Base-by-base conservation (phyloP, 345 rosid genomes). In the Eucalyptus victrix region DNA sequence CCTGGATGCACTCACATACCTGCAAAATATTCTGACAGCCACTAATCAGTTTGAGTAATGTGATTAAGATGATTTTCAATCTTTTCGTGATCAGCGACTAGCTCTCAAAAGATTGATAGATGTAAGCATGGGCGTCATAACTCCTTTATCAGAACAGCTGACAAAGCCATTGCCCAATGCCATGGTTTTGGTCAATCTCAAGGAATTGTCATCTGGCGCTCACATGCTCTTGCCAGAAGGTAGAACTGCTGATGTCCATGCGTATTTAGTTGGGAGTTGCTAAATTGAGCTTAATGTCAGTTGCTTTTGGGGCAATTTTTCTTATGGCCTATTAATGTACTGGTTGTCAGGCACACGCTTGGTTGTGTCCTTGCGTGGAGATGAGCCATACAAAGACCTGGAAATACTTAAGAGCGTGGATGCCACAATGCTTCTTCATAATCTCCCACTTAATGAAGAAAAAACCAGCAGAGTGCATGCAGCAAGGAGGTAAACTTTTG, bases 201-300 rank as follows among this genome's bases (percentile, higher is more conserved):
- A 96, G 93, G 99, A 98, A 91, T 90, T 97, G 90, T 91, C 97
- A 89, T 94, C 96, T 49, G 97, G 99, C 67, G 99, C 97, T 92
- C 92, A 94, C 95, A 98, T 96, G 94, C 99, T 98, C 92, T 93
- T 98, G 94, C 99, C 99, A 50, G 97, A 96, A 96, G 99, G 99
- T 98, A 88, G 14, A 62, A 28, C 47, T 89, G 80, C 54, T 53
- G 13, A 56, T 53, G 86, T 69, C 21, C n/a, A 86, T 86, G 17
- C 3, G 4, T 76, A 3, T 40, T 3, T 40, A 42, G 5, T 40
- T 76, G 85, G 47, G 47, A 23, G 30, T 76, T 8, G 16, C 85
- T 76, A 40, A 21, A 40, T 76, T 42, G 47, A 76, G 47, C 30
- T 40, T 76, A 76, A 76, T 3, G 16, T 40, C 67, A 5, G 44